These are phyloP conservation scores for Linnemannia elongata DNA, from an alignment of 192 early-diverging fungal species.

Conservation along the genomic window DNA sequence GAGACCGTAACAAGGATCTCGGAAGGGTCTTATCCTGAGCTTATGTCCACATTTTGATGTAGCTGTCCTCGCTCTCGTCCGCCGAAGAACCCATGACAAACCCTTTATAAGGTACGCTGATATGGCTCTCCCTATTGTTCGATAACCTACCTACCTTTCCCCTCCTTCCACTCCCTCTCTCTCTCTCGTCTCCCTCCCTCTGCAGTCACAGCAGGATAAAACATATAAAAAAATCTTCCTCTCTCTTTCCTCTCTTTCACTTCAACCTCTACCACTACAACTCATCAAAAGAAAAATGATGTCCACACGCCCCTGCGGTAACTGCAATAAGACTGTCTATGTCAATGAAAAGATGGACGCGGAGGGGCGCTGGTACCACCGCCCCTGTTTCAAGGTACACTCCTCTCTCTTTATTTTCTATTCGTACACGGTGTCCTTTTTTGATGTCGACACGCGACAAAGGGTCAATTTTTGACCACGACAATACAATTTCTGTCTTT, in stretches of 20 bases:
- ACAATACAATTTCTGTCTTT: background rate
- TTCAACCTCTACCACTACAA: background rate
- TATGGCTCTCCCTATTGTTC: background rate
- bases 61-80: background rate
- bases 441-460: background rate
- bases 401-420: background rate
- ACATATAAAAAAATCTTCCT: background rate
- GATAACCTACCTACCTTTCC: background rate
- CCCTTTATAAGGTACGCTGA: background rate
- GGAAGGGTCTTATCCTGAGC: background rate
- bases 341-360: conserved; percentile 52
- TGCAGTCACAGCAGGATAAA: no score
- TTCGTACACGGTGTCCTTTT: background rate
- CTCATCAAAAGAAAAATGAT: conserved; percentile 27
- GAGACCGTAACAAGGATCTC: background rate
- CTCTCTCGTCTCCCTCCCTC: background rate
- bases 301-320: conserved; percentile 43
- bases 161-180: background rate
- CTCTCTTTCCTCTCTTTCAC: background rate
- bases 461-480: background rate
- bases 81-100: background rate
- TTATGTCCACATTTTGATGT: no score
- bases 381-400: conserved; percentile 49
- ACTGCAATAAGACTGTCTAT: conserved; percentile 53
- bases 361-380: conserved; percentile 50